phyloP scores from a whole-genome alignment of 495 filamentous ascomycete genomes.

The Darksidea phi region DNA sequence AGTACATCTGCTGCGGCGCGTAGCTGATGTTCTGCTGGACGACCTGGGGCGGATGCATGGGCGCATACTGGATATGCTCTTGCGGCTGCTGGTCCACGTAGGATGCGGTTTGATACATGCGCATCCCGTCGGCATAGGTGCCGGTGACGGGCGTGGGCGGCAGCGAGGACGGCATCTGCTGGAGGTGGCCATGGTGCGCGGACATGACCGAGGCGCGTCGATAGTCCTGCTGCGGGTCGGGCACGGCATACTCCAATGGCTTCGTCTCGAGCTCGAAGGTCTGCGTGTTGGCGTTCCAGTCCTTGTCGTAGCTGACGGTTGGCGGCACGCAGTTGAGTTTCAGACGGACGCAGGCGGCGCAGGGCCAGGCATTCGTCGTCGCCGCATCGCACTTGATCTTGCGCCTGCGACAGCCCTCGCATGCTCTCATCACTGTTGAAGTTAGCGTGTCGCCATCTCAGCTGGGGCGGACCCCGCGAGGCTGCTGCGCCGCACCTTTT shows the following conservation, averaged over 20 bases:
- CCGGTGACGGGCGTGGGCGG: conserved; percentile 31
- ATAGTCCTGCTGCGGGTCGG: conserved; percentile 57
- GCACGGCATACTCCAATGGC: conserved; percentile 44
- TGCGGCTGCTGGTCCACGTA: conserved; percentile 40
- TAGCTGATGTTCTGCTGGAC: conserved; percentile 25
- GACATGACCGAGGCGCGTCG: conserved; percentile 43
- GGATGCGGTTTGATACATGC: conserved; percentile 41
- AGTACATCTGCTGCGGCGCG: conserved; percentile 32
- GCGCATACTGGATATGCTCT: conserved; percentile 50
- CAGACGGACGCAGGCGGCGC: conserved; percentile 85
- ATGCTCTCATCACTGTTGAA: conserved; percentile 88
- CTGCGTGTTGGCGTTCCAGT: conserved; percentile 50
- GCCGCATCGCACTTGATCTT: conserved; percentile 98
- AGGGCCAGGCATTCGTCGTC: conserved; percentile 97
- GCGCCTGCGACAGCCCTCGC: conserved; percentile 87
- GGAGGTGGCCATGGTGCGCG: conserved; percentile 14
- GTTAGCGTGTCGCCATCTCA: conserved; percentile 18
- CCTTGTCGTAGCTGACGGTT: conserved; percentile 80
- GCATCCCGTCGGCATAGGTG: conserved; percentile 38
- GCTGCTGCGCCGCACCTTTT: conserved; percentile 65
- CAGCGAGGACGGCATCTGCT: conserved; percentile 35
- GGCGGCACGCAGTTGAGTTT: conserved; percentile 94
- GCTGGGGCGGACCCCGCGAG: not conserved
- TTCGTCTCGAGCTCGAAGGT: conserved; percentile 39
- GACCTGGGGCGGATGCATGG: conserved; percentile 43